phyloP scores from a whole-genome alignment of 1,139 yeast species.

The Blastobotrys indianensis region DNA sequence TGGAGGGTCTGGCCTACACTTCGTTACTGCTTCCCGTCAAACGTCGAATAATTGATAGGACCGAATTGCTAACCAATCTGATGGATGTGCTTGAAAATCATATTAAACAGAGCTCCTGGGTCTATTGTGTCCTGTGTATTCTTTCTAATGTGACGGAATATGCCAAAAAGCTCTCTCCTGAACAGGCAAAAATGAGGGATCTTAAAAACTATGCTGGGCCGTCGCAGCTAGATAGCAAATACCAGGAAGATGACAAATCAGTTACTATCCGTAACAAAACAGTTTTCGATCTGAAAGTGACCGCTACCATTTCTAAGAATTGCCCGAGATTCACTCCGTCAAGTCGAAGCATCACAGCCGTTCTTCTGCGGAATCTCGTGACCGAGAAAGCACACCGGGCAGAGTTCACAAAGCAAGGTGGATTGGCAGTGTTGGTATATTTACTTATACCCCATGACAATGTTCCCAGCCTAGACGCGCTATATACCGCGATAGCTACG shows the following conservation, averaged over 20 bases:
- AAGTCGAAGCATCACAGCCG: conserved; percentile 28
- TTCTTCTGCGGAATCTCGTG: conserved; percentile 31
- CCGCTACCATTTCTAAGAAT: conserved; percentile 25
- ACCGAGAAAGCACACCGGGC: conserved; percentile 28
- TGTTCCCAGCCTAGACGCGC: conserved; percentile 15
- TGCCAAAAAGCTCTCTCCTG: conserved; percentile 30
- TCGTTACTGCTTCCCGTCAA: conserved; percentile 31
- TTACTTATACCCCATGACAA: conserved; percentile 22
- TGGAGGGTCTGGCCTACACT: conserved; percentile 38
- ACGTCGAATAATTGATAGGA: conserved; percentile 22
- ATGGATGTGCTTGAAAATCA: conserved; percentile 14
- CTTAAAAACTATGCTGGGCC: conserved; percentile 32
- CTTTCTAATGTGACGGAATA: conserved; percentile 31
- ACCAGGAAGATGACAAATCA: conserved; percentile 23
- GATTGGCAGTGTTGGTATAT: conserved; percentile 31
- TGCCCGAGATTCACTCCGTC: conserved; percentile 27
- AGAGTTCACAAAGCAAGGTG: conserved; percentile 34
- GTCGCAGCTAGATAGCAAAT: conserved; percentile 17
- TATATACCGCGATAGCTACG: conserved; percentile 24
- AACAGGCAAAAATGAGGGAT: conserved; percentile 29
- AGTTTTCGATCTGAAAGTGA: conserved; percentile 27
- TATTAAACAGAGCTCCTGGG: conserved; percentile 21
- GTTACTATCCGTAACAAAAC: conserved; percentile 25
- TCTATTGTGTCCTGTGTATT: conserved; percentile 32
- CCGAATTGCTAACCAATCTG: conserved; percentile 20